Base-by-base conservation (phyloP, 2,329 filamentous ascomycete species). In the Hypoxylon sp. region DNA sequence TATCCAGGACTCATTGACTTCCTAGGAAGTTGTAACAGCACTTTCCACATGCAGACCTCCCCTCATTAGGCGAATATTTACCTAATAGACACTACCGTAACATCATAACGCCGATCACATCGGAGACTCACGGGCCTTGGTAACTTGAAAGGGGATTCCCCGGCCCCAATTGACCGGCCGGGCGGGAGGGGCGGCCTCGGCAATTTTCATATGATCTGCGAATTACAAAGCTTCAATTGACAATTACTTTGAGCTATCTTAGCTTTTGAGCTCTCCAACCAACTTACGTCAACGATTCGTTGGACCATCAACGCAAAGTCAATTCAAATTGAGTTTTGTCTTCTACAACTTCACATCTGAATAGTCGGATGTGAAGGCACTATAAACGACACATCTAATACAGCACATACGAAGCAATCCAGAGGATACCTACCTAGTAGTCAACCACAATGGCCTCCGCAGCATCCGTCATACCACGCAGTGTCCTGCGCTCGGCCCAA, bases 401-500 rank as follows among this genome's bases (percentile, higher is more conserved):
- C 16, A 55, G 2, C 32, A 14, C n/a, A n/a, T 7, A 53, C 50
- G 5, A 58, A 21, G n/a, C 43, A 29, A 39, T 5, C 1, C 16
- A 48, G 9, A n/a, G 37, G 12, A 61, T 7, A 30, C 29, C 29
- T 30, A 29, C 27, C 27, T 6, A n/a, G 4, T 14, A 30, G 21
- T 7, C 46, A 19, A 34, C 7, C 16, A 61, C 39, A 63, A 74
- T 74, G 73, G 65, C 72, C 39, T 70, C 72, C n/a, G 30, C 70
- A 32, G 61, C 69, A 29, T 61, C 54, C 30, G 14, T 25, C n/a
- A n/a, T 61, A 3, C 60, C 66, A 23, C 63, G 70, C 51, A 61
- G 51, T 30, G 55, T 74, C 21, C 29, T 74, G 63, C 71, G 73
- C 53, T 69, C 70, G 5, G 70, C 68, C n/a, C 70, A 66, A n/a